Evolutionary conservation across 2,329 filamentous ascomycete species (phyloP), one percentile per base, ranked within the genome.

Genomic region (Truncatella angustata): DNA sequence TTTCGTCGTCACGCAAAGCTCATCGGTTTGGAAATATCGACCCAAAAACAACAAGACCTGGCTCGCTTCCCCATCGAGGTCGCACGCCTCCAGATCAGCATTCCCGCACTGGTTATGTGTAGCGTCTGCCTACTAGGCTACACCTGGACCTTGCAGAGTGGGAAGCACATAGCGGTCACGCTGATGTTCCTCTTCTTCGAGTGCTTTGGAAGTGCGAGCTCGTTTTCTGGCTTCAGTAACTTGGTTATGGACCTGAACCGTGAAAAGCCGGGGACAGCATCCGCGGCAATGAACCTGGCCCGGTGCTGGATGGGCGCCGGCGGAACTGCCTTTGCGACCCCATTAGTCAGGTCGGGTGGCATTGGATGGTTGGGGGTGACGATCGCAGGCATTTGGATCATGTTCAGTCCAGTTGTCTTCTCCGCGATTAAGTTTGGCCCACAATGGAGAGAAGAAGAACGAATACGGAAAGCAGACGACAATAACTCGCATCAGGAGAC

Each of bases 1-100:
- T 93, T 89, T 67, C 75, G 81, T 5, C 79, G 86, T 23, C 77
- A 84, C 48, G 87, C 88, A 2, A 73, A 72, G 28, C 74, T 75
- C 26, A 73, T 85, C 20, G 82, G 84, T 5, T 74, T 90, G 53
- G 68, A 74, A 1, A 80, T 89, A 56, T 78, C 80, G 55, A 77
- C 72, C 51, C 80, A 78, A 53, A 79, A 80, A 3, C 75, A 76
- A 36, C 75, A 79, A 55, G 73, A 81, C 59, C 66, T 81, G 39
- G 57, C 64, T 6, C 66, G 69, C 18, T 81, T 80, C 51, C 79
- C 79, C 14, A 80, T 82, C 49, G 79, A 82, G 60, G 65, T 63
- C 16, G 79, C 78, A 0, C 70, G 82, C 28, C 66, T 84, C 23
- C 72, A 81, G 57, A 73, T 77, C 30, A 67, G 81, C n/a, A 74